Percentiles rank a stretch among this genome's conserved stretches.
These are phyloP conservation scores for Cercospora sp. DNA, from an alignment of 2,329 filamentous ascomycete species.

Conservation along the genomic window DNA sequence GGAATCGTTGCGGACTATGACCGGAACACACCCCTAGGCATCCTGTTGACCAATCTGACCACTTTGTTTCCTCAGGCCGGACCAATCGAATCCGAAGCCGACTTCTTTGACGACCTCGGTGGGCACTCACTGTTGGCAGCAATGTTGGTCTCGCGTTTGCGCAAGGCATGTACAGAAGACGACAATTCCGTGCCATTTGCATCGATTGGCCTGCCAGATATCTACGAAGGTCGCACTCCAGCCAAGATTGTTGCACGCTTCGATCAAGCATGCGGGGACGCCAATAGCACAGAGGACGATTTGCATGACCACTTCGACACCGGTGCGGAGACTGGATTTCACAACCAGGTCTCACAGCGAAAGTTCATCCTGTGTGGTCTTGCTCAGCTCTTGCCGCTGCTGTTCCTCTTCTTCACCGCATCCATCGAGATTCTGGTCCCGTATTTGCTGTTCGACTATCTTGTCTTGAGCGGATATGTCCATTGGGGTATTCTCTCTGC, in stretches of 20 bases:
- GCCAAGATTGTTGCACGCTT: constrained; percentile 27
- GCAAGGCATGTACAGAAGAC: constrained; percentile 13
- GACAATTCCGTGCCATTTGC: constrained; percentile 26
- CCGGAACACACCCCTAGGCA: constrained; percentile 14
- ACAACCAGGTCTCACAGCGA: constrained; percentile 22
- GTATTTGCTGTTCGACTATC: constrained; percentile 29
- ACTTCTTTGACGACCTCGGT: constrained; percentile 72
- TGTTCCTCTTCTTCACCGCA: constrained; percentile 29
- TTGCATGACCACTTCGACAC: constrained; percentile 17
- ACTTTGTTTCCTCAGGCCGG: constrained; percentile 48
- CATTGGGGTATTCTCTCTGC: constrained; percentile 27
- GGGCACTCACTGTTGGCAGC: constrained; percentile 73
- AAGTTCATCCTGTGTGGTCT: constrained; percentile 29
- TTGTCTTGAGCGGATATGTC: constrained; percentile 14
- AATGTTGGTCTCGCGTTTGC: constrained; percentile 28
- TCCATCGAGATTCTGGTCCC: constrained; percentile 31
- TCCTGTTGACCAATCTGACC: constrained; percentile 18
- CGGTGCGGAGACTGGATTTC: constrained; percentile 26
- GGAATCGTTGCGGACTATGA: not conserved
- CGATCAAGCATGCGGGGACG: constrained; percentile 10
- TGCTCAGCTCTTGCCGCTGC: constrained; percentile 27
- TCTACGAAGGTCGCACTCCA: constrained; percentile 30
- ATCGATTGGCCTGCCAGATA: constrained; percentile 31
- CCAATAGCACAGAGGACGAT: constrained; percentile 7
- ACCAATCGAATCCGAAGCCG: constrained; percentile 47